Evolutionary conservation across 768 basidiomycete genomes (phyloP), one percentile per base, ranked within the genome.

Genomic region (Omphalotus guepiniiformis): DNA sequence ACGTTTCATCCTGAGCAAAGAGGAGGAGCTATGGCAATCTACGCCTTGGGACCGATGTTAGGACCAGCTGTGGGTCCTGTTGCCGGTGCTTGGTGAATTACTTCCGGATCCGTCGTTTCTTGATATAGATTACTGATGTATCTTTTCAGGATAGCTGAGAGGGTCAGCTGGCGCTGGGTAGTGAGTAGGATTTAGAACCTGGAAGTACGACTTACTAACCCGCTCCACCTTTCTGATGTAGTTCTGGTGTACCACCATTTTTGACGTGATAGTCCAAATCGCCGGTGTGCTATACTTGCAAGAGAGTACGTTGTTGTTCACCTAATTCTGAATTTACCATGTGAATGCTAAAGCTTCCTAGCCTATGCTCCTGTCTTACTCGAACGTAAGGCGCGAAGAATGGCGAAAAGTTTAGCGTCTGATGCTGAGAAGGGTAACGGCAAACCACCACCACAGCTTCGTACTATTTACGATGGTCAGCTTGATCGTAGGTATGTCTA

Each of bases 91-190:
- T 84, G 80, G 77, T 75, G 35, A 34, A 64, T 61, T 15, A 6
- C 19, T 5, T 25, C 23, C 13, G 26, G 44, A 27, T 36, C 30
- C 18, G 25, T 12, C 7, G 11, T 16, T 2, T 12, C 11, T 18
- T 23, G 13, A 21, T 23, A 13, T 40, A 40, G 19, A n/a, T 21
- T 40, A 8, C 6, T 21, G 7, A 40, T 23, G 35, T 32, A 39
- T 21, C 19, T 22, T 8, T 35, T 13, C 46, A 74, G 73, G 72
- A 76, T 88, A 22, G 78, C 79, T 0, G 68, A 85, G 34, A 67
- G 64, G 29, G 74, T 82, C 0, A 81, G 80, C 0, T 88, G 85
- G 85, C 68, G 82, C 60, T 87, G 83, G 84, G 83, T 85, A 25
- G 79, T 78, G 60, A 34, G 78, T 69, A 4, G 29, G 11, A 37